Conservation (phyloP, 768 basidiomycete species). For the Amanita pallidorosea region DNA sequence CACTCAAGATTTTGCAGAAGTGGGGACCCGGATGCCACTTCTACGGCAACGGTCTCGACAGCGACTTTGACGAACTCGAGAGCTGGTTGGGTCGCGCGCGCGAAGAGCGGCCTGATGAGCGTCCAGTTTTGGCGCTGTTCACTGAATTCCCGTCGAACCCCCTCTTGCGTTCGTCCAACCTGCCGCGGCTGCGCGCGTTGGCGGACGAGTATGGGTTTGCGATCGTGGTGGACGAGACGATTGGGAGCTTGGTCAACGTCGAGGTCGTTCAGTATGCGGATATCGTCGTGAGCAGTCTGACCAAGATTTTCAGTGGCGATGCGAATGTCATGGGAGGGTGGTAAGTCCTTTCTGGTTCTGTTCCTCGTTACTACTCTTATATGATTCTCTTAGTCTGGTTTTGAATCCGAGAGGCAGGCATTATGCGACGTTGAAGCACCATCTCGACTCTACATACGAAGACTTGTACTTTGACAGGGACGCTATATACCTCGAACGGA, state of each 20-base stretch:
- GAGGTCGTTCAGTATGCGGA: constrained; percentile 82
- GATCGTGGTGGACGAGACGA: constrained; percentile 87
- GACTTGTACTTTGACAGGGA: constrained; percentile 88
- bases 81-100: constrained; percentile 39
- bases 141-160: constrained; percentile 97
- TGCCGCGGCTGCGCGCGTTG: constrained; percentile 60
- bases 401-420: constrained; percentile 72
- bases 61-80: constrained; percentile 68
- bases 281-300: constrained; percentile 83
- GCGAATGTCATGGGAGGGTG: constrained; percentile 97
- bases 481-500: constrained; percentile 94
- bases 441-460: constrained; percentile 54
- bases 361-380: neutral
- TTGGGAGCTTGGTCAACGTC: constrained; percentile 92
- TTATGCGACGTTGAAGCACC: constrained; percentile 54
- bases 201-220: constrained; percentile 86
- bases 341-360: constrained; percentile 30
- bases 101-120: constrained; percentile 26
- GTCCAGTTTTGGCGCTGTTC: constrained; percentile 72
- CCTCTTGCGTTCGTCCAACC: constrained; percentile 74
- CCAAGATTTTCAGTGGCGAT: constrained; percentile 92
- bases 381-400: constrained; percentile 52
- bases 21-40: constrained; percentile 95
- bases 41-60: constrained; percentile 68
- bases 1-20: constrained; percentile 86